Evolutionary conservation across 2,329 filamentous ascomycete genomes (phyloP), one percentile per base, ranked within the genome.

Genomic region (Clonostachys rosea): DNA sequence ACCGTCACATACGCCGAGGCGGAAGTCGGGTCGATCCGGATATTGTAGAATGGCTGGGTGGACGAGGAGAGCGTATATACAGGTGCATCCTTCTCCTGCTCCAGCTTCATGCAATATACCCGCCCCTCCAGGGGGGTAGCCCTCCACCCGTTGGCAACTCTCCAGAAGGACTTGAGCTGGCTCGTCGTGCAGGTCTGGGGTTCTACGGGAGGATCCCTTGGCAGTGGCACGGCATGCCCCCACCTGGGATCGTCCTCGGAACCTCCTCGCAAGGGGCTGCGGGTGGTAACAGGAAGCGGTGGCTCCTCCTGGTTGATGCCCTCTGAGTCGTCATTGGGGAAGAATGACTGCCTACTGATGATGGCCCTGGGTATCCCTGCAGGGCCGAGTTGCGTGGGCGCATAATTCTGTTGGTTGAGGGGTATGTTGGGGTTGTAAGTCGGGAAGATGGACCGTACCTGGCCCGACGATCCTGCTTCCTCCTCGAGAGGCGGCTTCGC

Each of bases 361-460:
- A 83, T 76, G 14, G 78, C 76, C 35, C 75, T 72, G 6, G 84
- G 83, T 43, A 89, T 79, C 34, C 79, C 75, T 2, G 78, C 78
- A 12, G 86, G 83, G 50, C 78, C 82, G 47, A 76, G 67, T 59
- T 86, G 81, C 1, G 80, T 84, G 3, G 87, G 86, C 43, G 78
- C 86, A 65, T 91, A 91, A 42, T 79, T 67, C 58, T 91, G 87
- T 48, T 82, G 79, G 47, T 81, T 74, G 4, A 89, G 74, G 6
- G 86, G 73, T 20, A 89, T 60, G 2, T 76, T 76, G 4, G 82
- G 84, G 57, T 91, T 83, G 59, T 90, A 91, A 33, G 78, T 75
- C 8, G 87, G 87, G 56, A 91, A 91, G 56, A 91, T 90, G 20
- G 87, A 91, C 34, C 79, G 77, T 56, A 87, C 75, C 49, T 52